Evolutionary conservation across 352 stramenopile genomes (phyloP).

Genomic region (Globisporangium megalacanthum): DNA sequence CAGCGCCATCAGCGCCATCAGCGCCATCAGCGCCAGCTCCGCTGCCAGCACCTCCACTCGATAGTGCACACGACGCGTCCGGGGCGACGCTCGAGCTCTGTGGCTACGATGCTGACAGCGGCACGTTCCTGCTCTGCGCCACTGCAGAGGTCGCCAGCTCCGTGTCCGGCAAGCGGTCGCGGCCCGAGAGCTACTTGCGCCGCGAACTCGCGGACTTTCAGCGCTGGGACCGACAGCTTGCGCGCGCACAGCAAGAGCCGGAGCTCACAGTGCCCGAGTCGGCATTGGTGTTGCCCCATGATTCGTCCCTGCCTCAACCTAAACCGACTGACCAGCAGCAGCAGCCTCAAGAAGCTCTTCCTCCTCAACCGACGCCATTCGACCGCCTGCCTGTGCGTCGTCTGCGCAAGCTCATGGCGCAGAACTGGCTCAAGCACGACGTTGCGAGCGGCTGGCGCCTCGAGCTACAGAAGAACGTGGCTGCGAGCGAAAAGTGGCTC

Average conservation of each 20-base stretch:
- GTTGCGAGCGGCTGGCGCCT: slow-evolving; percentile 34
- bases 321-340: not conserved
- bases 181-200: slow-evolving; percentile 11
- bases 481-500: slow-evolving; percentile 49
- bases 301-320: too few relatives aligned
- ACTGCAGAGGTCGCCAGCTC: not conserved
- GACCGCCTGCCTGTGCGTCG: slow-evolving; percentile 49
- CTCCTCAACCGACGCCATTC: not conserved
- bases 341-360: not conserved
- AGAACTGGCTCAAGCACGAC: slow-evolving; percentile 46
- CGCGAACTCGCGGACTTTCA: slow-evolving; percentile 40
- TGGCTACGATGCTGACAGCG: slow-evolving; percentile 27
- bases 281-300: too few relatives aligned
- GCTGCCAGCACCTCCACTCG: too few relatives aligned
- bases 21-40: not conserved
- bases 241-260: not conserved
- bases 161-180: slow-evolving; percentile 5
- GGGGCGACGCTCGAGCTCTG: slow-evolving; percentile 22
- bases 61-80: not conserved
- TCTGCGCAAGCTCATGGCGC: slow-evolving; percentile 46
- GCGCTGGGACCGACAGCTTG: slow-evolving; percentile 34
- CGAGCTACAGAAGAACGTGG: slow-evolving; percentile 62
- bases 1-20: too few relatives aligned
- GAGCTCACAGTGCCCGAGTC: too few relatives aligned
- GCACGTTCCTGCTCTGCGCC: slow-evolving; percentile 25